Evolutionary conservation across 225 moss, liverwort and hornwort species (phyloP), one percentile per base, ranked within the genome.

Genomic region (Pseudisothecium myosuroides): DNA sequence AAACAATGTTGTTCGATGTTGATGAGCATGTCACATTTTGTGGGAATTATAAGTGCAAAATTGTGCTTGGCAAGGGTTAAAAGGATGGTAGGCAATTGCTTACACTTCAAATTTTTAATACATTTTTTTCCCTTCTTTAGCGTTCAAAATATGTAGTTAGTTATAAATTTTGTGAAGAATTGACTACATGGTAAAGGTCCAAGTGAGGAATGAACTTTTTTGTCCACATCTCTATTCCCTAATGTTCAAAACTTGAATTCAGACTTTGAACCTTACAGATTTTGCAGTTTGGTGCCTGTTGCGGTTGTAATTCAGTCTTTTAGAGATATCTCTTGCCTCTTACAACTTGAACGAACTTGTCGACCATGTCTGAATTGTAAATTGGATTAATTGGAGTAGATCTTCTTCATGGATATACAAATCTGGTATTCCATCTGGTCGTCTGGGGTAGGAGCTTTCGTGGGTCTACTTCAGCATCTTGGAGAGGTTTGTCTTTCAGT

Each of bases 371-470:
- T 89, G 45, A 92, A 83, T 64, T 83, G 59, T 41, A 41, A 66
- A 36, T 92, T 89, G 85, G 87, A 63, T 89, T 49, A 34, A 58
- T 82, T 89, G 87, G 85, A 86, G 55, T 63, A 98, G 98, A 96
- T 98, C 69, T 98, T 90, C 85, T 97, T 97, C 78, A 98, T 98
- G 98, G 98, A 98, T 90, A 86, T 96, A 56, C 98, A 98, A 91
- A 97, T 98, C 80, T 98, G 98, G 98, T 98, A 98, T 88, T 94
- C 96, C 28, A 96, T 98, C 31, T 98, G 93, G 92, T 97, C 98
- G 50, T 96, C 98, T 79, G 87, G 96, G 39, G 96, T 96, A 88
- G 98, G 98, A 88, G 98, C 96, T 90, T 93, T 98, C 87, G 96
- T 96, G 43, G 98, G 98, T 91, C 94, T 96, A 43, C 96, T 98